phyloP scores from a whole-genome alignment of 2,329 filamentous ascomycete species.

The Ophiostoma sp. region DNA sequence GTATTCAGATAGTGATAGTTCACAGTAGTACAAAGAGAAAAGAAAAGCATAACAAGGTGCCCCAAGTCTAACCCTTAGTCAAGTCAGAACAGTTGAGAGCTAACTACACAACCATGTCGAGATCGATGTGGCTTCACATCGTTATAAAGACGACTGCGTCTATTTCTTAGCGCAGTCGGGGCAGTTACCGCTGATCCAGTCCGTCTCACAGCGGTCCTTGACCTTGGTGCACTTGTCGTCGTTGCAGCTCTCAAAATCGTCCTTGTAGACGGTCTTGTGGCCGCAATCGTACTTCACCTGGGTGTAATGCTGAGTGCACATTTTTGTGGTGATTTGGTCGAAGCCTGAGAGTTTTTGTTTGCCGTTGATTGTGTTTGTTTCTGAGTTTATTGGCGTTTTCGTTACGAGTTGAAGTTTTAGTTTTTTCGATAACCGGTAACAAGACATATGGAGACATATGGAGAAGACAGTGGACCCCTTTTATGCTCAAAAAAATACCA shows the following conservation, averaged over 20 bases:
- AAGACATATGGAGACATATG: not conserved
- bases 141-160: not conserved
- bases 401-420: not conserved
- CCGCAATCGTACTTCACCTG: not conserved
- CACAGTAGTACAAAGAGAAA: no score
- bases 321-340: not conserved
- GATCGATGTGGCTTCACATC: not conserved
- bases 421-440: not conserved
- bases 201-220: not conserved
- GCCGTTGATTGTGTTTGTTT: not conserved
- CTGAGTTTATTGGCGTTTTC: not conserved
- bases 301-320: not conserved
- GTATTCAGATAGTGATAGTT: no score
- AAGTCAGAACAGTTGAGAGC: not conserved
- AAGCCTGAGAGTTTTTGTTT: not conserved
- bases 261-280: not conserved
- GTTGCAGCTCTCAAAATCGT: not conserved
- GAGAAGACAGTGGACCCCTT: not conserved
- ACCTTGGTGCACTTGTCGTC: not conserved
- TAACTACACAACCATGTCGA: not conserved
- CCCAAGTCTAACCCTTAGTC: no score
- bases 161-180: not conserved
- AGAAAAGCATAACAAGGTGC: no score
- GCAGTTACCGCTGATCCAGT: not conserved
- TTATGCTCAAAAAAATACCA: not conserved